Conservation (phyloP, 2,329 filamentous ascomycete species). For the Venturia nashicola region DNA sequence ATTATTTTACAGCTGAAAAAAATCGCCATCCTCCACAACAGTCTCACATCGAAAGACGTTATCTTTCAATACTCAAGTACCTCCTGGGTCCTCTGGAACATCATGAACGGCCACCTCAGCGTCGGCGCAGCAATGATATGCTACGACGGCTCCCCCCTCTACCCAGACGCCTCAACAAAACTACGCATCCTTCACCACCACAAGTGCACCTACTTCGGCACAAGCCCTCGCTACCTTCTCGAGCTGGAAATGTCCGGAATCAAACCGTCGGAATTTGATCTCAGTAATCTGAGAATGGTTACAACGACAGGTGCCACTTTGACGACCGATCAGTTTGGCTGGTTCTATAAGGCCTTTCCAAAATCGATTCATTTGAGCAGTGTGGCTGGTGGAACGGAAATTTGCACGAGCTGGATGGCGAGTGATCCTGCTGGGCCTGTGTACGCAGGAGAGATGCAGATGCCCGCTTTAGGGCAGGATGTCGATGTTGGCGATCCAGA, state of each 20-base stretch:
- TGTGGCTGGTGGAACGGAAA: conserved; percentile 36
- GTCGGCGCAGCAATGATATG: conserved; percentile 29
- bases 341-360: conserved; percentile 32
- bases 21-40: conserved; percentile 31
- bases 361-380: conserved; percentile 26
- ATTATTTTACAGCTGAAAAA: conserved; percentile 33
- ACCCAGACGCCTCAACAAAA: conserved; percentile 20
- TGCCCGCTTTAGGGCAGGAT: conserved; percentile 32
- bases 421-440: conserved; percentile 30
- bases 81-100: conserved; percentile 36
- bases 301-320: conserved; percentile 34
- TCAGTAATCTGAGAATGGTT: conserved; percentile 28
- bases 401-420: conserved; percentile 32
- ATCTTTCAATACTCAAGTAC: conserved; percentile 36
- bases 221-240: conserved; percentile 32
- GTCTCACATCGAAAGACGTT: conserved; percentile 25
- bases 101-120: conserved; percentile 31
- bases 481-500: conserved; percentile 32
- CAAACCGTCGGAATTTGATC: conserved; percentile 25
- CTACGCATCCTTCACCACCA: conserved; percentile 9
- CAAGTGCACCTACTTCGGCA: conserved; percentile 29
- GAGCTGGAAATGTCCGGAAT: conserved; percentile 27
- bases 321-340: conserved; percentile 30
- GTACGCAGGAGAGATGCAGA: conserved; percentile 33
- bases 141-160: conserved; percentile 33